These are phyloP conservation scores for Edaphochlamys debaryana DNA, from an alignment of 139 green algal genomes.

Conservation along the genomic window DNA sequence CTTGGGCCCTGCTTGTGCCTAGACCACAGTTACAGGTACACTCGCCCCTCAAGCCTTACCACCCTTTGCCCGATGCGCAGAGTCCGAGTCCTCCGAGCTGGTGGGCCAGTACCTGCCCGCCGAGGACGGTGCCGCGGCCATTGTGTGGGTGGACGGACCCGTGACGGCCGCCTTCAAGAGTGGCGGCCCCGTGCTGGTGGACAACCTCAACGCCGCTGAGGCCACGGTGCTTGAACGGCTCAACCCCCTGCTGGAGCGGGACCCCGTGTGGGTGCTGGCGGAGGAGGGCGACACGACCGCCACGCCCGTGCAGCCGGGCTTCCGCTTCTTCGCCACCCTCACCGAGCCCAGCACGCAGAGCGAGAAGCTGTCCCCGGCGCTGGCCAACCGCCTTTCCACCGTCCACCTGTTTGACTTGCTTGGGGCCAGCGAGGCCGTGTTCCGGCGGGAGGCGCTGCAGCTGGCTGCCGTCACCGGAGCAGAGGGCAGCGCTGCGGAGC, in stretches of 20 bases:
- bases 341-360: constrained; percentile 21
- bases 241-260: constrained; percentile 51
- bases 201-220: constrained; percentile 48
- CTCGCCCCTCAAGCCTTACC: no score
- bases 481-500: neutral
- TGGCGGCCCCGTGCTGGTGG: constrained; percentile 33
- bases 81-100: constrained; percentile 51
- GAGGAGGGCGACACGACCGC: constrained; percentile 41
- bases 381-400: constrained; percentile 48
- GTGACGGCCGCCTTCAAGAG: constrained; percentile 24
- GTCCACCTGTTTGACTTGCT: constrained; percentile 45
- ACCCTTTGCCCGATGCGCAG: constrained; percentile 7
- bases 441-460: constrained; percentile 33
- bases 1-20: no score
- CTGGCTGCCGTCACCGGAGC: neutral
- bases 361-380: constrained; percentile 47
- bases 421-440: constrained; percentile 5
- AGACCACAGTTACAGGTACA: no score
- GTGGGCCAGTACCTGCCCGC: constrained; percentile 45
- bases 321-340: constrained; percentile 43
- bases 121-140: neutral
- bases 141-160: constrained; percentile 51
- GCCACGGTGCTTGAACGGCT: constrained; percentile 47
- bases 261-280: constrained; percentile 34
- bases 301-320: neutral